Evolutionary conservation across 805 yeast species (phyloP), one percentile per base, ranked within the genome.

Genomic region (Zygosaccharomyces siamensis): DNA sequence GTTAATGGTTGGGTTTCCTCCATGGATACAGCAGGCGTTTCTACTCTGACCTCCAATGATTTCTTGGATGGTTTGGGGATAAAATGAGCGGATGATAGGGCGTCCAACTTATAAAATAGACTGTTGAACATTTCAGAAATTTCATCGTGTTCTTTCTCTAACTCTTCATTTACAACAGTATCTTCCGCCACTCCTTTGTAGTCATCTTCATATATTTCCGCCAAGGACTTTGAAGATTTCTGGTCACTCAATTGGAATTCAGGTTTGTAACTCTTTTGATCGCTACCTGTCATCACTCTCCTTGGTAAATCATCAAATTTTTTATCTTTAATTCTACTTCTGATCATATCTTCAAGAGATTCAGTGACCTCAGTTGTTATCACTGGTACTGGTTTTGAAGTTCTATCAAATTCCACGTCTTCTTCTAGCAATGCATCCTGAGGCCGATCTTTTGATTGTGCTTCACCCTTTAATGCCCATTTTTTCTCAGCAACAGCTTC

Each of bases 401-500:
- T 87, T 61, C 98, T 79, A 59, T 92, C 99, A 61, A 92, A 93
- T 56, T 89, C 95, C 46, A 92, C 71, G 37, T 78, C 89, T 59
- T 86, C 96, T 38, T 83, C 84, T 49, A 93, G 67, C 35, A 93
- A 72, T 1, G 97, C 84, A 70, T 93, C 97, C 39, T 74, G 73
- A 6, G 95, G 96, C 63, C 99, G 77, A 56, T 84, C 85, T 53
- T 77, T 80, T 1, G 89, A 86, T 49, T 78, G 77, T 1, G 88
- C 89, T 69, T 93, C 99, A 69, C 99, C 99, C 59, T 83, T 85
- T 79, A 92, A 76, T 6, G 96, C 81, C 99, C 99, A 92, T 60
- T 81, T 82, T 71, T 93, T 92, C 49, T 85, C 92, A 3, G 90
- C 93, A 27, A 92, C 82, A 14, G 93, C 83, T 64, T 90, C 97